phyloP scores from a whole-genome alignment of 2,329 filamentous ascomycete species.

The Penicillium sp. region DNA sequence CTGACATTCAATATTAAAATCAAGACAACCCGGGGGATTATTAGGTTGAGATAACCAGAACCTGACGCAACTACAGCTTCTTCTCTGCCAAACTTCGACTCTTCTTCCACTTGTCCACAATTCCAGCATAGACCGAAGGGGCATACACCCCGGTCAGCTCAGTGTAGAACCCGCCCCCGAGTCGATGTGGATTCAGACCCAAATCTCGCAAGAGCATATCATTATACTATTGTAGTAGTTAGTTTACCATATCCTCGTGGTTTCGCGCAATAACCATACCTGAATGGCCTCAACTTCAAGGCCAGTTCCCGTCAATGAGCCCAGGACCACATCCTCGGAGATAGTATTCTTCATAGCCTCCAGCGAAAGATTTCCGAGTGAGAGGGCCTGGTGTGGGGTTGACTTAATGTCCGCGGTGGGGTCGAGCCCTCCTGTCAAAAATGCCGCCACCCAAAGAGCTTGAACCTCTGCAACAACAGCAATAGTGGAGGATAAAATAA shows the following conservation, averaged over 20 bases:
- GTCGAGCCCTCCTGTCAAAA: constrained; percentile 23
- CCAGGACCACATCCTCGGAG: constrained; percentile 23
- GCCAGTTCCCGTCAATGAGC: constrained; percentile 18
- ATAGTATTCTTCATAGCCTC: constrained; percentile 11
- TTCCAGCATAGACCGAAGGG: constrained; percentile 24
- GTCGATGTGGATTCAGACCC: constrained; percentile 23
- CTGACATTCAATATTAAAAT: background rate
- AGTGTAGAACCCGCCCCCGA: constrained; percentile 16
- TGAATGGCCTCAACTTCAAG: constrained; percentile 23
- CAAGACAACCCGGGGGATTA: background rate
- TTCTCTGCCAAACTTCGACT: background rate
- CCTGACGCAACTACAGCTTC: background rate
- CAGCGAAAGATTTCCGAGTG: background rate
- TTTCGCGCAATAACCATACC: constrained; percentile 4
- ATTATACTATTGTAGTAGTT: constrained; percentile 21
- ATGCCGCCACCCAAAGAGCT: constrained; percentile 24
- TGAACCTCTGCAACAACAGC: constrained; percentile 25
- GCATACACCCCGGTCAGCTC: constrained; percentile 24
- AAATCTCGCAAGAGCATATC: constrained; percentile 25
- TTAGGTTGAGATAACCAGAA: background rate
- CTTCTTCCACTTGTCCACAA: constrained; percentile 25
- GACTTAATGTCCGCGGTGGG: background rate
- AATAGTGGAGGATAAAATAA: constrained; percentile 19
- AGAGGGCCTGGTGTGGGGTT: background rate
- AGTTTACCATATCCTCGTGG: background rate